These are phyloP conservation scores for Aspergillus uvarum DNA, from an alignment of 2,329 filamentous ascomycete species.

Conservation along the genomic window DNA sequence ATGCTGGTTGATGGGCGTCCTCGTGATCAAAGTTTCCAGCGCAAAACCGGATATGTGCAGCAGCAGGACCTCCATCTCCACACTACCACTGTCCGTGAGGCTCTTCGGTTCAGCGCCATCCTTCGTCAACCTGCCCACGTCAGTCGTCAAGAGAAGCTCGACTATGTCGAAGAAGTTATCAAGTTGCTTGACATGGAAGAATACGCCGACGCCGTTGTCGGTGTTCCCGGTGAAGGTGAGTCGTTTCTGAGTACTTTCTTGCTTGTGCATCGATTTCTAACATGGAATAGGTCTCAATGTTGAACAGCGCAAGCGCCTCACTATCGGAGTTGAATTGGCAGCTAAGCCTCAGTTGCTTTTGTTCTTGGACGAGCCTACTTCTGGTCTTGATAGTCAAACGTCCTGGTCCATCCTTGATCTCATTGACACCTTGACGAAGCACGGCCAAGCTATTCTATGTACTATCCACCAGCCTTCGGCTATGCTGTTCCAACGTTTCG, in stretches of 20 bases:
- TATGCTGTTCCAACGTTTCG: conserved; percentile 87
- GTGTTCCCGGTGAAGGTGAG: conserved; percentile 78
- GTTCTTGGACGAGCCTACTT: conserved; percentile 93
- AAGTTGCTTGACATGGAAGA: conserved; percentile 86
- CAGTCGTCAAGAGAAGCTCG: conserved; percentile 73
- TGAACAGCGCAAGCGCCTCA: conserved; percentile 72
- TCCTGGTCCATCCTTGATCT: conserved; percentile 90
- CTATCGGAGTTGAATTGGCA: conserved; percentile 93
- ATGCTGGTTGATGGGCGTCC: conserved; percentile 78
- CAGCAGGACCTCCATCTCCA: conserved; percentile 87
- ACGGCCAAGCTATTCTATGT: conserved; percentile 90
- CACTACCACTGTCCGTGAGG: conserved; percentile 84
- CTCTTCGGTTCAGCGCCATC: conserved; percentile 79
- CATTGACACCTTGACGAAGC: conserved; percentile 83
- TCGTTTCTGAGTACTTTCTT: not conserved
- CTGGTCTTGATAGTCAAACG: conserved; percentile 88
- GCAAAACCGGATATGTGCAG: conserved; percentile 88
- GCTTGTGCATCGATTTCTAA: conserved; percentile 6
- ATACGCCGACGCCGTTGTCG: conserved; percentile 86
- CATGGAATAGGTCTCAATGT: conserved; percentile 50
- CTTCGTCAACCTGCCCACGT: conserved; percentile 78
- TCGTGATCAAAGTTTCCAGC: conserved; percentile 80
- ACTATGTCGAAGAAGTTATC: conserved; percentile 88
- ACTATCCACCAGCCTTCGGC: conserved; percentile 97
- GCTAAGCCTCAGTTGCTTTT: conserved; percentile 86